Evolutionary conservation across 192 early-diverging fungal species (phyloP).

Genomic region (Umbelopsis sp.): DNA sequence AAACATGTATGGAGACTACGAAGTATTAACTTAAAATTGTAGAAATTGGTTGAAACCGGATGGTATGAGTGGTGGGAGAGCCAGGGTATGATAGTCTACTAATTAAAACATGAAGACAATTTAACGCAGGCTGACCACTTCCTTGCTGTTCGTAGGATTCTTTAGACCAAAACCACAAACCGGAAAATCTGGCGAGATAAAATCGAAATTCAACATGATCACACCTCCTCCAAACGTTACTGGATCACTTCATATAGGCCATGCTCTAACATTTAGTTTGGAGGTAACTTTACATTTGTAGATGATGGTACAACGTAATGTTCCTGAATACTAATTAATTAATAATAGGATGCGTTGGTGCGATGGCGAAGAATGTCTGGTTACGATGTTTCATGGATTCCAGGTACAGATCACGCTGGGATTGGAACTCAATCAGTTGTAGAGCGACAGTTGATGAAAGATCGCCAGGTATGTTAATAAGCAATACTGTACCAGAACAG

Average conservation of each 20-base stretch:
- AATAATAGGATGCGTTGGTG: constrained; percentile 56
- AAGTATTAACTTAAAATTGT: background rate
- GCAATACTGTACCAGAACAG: background rate
- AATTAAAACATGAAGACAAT: constrained; percentile 6
- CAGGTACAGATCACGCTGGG: constrained; percentile 97
- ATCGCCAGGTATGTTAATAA: constrained; percentile 34
- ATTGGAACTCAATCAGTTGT: constrained; percentile 97
- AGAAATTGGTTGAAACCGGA: constrained; percentile 72
- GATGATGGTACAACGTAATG: background rate
- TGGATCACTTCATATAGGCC: constrained; percentile 92
- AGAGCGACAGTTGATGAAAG: constrained; percentile 84
- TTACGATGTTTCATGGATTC: constrained; percentile 86
- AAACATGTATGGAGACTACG: background rate
- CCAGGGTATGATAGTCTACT: constrained; percentile 47
- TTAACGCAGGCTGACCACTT: constrained; percentile 32
- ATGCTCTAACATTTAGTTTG: constrained; percentile 89
- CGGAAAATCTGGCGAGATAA: background rate
- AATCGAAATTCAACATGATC: constrained; percentile 78
- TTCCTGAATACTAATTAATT: background rate
- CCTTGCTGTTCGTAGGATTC: constrained; percentile 40
- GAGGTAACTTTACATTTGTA: constrained; percentile 50
- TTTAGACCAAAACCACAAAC: constrained; percentile 46
- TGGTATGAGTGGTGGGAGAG: constrained; percentile 98
- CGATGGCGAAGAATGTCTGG: constrained; percentile 91
- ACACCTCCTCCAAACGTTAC: constrained; percentile 97